These are phyloP conservation scores for Pseudodiploospora longispora DNA, from an alignment of 2,329 filamentous ascomycete genomes.

Conservation along the genomic window DNA sequence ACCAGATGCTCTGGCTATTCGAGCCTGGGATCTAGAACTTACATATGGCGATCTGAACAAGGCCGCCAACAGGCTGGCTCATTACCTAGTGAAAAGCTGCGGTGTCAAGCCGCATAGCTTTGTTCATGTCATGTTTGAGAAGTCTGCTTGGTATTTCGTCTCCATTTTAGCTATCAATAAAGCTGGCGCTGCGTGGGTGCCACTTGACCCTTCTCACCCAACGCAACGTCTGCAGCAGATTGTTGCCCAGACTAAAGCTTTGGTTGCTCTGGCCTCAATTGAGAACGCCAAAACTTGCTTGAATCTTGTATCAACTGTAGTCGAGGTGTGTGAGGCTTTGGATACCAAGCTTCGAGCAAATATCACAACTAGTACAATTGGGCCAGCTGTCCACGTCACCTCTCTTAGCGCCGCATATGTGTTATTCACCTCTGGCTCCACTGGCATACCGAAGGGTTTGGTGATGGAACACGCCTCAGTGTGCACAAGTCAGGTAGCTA, in stretches of 20 bases:
- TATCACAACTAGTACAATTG: background rate
- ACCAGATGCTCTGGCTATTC: slow-evolving; percentile 3
- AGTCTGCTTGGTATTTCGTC: slow-evolving; percentile 12
- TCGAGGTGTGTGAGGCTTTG: slow-evolving; percentile 1
- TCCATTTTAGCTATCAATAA: slow-evolving; percentile 12
- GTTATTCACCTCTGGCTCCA: slow-evolving; percentile 18
- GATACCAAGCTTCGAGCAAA: background rate
- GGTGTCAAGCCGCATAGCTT: slow-evolving; percentile 9
- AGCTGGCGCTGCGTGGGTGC: slow-evolving; percentile 11
- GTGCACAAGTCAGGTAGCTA: slow-evolving; percentile 5
- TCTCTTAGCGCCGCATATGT: slow-evolving; percentile 12
- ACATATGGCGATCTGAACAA: slow-evolving; percentile 28
- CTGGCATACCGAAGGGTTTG: slow-evolving; percentile 17
- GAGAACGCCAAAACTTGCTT: background rate
- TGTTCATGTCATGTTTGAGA: slow-evolving; percentile 8
- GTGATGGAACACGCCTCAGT: slow-evolving; percentile 13
- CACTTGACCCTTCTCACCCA: slow-evolving; percentile 9
- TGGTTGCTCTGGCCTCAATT: slow-evolving; percentile 1
- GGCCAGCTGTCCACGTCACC: background rate
- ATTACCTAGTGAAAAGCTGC: slow-evolving; percentile 1
- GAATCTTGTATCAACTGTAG: background rate
- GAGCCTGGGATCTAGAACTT: slow-evolving; percentile 18
- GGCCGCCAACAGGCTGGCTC: slow-evolving; percentile 7
- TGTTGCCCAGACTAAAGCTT: slow-evolving; percentile 2
- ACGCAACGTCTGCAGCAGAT: slow-evolving; percentile 4